phyloP scores from a whole-genome alignment of 352 stramenopile species.

The Pythium grandisporangium region DNA sequence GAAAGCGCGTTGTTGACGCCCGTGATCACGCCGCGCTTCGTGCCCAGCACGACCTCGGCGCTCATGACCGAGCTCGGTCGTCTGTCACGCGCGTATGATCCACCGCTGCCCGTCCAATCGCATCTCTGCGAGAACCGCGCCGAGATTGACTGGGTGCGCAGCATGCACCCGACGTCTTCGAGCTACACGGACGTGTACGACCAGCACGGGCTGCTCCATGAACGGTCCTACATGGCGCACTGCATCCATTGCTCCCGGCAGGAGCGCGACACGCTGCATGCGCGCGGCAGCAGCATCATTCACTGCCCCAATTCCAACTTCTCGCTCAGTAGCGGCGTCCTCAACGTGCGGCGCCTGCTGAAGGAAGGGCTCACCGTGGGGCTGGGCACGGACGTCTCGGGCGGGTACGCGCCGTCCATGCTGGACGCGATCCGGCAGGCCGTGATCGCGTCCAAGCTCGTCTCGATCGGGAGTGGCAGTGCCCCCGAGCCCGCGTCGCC shows the following conservation, averaged over 20 bases:
- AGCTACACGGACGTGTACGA: constrained; percentile 82
- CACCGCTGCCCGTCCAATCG: constrained; percentile 80
- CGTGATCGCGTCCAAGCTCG: constrained; percentile 86
- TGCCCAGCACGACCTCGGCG: constrained; percentile 77
- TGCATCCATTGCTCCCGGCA: constrained; percentile 80
- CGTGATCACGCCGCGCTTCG: constrained; percentile 91
- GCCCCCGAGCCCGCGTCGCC: constrained; percentile 15
- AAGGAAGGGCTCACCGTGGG: constrained; percentile 84
- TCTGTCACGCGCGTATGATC: constrained; percentile 72
- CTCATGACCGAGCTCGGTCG: constrained; percentile 77
- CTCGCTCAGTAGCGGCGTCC: constrained; percentile 80
- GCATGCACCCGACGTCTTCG: constrained; percentile 70
- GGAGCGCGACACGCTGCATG: constrained; percentile 67
- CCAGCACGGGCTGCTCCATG: constrained; percentile 79
- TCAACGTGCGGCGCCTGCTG: constrained; percentile 75
- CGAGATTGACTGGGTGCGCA: constrained; percentile 83
- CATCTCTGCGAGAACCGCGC: constrained; percentile 88
- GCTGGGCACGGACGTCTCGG: constrained; percentile 92
- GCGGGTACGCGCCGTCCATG: constrained; percentile 92
- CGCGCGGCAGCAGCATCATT: constrained; percentile 73
- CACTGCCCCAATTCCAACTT: constrained; percentile 95
- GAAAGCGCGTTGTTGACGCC: constrained; percentile 72
- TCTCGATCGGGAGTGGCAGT: constrained; percentile 57
- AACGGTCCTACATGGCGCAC: constrained; percentile 92
- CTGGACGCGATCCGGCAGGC: constrained; percentile 86